Conservation (phyloP, 2,329 filamentous ascomycete species). For the Fusarium camptoceras region DNA sequence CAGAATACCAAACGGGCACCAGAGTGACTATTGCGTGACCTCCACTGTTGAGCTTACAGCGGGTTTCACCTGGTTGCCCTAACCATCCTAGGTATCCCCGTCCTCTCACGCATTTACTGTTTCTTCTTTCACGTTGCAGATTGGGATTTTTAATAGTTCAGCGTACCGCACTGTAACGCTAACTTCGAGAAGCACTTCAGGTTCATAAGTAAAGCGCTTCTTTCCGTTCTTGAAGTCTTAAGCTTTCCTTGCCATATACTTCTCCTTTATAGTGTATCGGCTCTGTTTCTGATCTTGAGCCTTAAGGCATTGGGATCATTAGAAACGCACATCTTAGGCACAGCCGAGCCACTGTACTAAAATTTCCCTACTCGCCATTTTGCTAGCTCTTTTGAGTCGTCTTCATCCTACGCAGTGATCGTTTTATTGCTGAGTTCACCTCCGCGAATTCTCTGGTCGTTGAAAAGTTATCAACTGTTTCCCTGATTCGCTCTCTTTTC, state of each 20-base stretch:
- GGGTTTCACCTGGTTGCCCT: not conserved
- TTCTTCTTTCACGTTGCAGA: not conserved
- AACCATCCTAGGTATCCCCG: not conserved
- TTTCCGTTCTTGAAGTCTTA: not conserved
- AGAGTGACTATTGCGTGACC: not conserved
- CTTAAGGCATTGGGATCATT: not conserved
- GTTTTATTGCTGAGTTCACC: not conserved
- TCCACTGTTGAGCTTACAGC: not conserved
- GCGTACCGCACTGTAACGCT: not conserved
- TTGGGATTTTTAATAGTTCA: not conserved
- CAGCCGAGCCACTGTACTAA: not conserved
- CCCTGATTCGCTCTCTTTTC: not conserved
- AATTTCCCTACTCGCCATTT: not conserved
- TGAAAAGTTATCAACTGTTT: not conserved
- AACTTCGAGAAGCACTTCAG: not conserved
- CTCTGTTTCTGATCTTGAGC: not conserved
- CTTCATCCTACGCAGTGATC: not conserved
- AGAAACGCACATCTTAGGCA: not conserved
- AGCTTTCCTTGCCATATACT: not conserved
- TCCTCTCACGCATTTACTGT: not conserved
- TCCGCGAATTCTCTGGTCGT: not conserved
- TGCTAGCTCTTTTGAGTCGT: not conserved
- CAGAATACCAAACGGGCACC: not conserved
- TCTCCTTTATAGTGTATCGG: not conserved
- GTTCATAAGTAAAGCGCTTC: not conserved